Percentiles rank a stretch among this genome's conserved stretches.
These are phyloP conservation scores for Vigna mungo DNA, from an alignment of 306 rosid species.

Conservation along the genomic window DNA sequence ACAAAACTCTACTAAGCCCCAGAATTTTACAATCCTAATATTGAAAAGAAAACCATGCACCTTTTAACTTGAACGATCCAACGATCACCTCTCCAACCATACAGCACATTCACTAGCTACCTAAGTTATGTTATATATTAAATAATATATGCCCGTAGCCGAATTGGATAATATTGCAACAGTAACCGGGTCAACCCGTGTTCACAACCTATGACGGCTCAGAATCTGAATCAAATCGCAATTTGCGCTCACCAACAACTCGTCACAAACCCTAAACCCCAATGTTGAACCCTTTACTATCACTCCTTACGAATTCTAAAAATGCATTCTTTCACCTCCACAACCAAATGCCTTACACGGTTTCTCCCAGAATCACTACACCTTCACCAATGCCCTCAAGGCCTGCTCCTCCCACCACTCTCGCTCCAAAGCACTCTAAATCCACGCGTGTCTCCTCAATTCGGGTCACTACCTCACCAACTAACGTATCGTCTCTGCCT, in stretches of 20 bases:
- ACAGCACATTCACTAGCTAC: not conserved
- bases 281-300: slow-evolving; percentile 54
- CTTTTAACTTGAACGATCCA: slow-evolving; percentile 29
- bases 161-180: not conserved
- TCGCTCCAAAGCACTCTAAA: slow-evolving; percentile 64
- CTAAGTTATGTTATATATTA: not conserved
- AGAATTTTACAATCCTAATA: not conserved
- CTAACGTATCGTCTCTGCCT: slow-evolving; percentile 59
- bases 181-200: slow-evolving; percentile 22
- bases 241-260: slow-evolving; percentile 59
- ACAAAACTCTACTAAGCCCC: not conserved
- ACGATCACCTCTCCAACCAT: not conserved
- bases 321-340: slow-evolving; percentile 63
- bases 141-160: not conserved
- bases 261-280: slow-evolving; percentile 63
- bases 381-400: slow-evolving; percentile 77
- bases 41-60: slow-evolving; percentile 26
- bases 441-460: slow-evolving; percentile 67
- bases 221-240: slow-evolving; percentile 45
- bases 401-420: slow-evolving; percentile 56
- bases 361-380: slow-evolving; percentile 69
- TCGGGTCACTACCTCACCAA: slow-evolving; percentile 56
- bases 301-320: slow-evolving; percentile 54
- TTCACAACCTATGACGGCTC: slow-evolving; percentile 17
- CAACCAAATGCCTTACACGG: slow-evolving; percentile 69